Evolutionary conservation across 2,329 filamentous ascomycete species (phyloP).

Genomic region (Plectosphaerella cucumerina): DNA sequence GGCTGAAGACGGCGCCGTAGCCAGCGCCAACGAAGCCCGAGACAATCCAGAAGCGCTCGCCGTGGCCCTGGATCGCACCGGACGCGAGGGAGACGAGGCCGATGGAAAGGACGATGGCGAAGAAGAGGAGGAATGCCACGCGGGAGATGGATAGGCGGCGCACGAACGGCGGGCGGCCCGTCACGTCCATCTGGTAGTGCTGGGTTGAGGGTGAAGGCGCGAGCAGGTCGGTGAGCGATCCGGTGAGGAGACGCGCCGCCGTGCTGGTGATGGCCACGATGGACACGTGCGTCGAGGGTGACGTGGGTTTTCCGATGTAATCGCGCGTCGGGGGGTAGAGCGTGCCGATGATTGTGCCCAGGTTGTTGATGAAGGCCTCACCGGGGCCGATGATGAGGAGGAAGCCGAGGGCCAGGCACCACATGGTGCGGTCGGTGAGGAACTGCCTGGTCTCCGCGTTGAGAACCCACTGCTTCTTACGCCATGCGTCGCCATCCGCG

Average conservation of each 20-base stretch:
- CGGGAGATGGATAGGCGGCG: conserved; percentile 64
- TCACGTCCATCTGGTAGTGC: conserved; percentile 42
- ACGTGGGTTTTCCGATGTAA: conserved; percentile 40
- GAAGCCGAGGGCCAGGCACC: conserved; percentile 87
- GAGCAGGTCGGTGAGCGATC: conserved; percentile 82
- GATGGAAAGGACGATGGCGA: conserved; percentile 67
- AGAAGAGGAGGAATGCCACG: conserved; percentile 72
- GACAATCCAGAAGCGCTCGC: conserved; percentile 78
- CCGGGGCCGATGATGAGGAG: conserved; percentile 90
- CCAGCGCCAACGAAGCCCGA: conserved; percentile 82
- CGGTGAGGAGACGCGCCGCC: conserved; percentile 82
- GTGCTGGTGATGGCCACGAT: conserved; percentile 90
- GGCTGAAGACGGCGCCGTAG: conserved; percentile 86
- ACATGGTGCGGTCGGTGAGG: conserved; percentile 88
- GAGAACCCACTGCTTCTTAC: conserved; percentile 85
- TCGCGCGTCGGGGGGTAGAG: conserved; percentile 58
- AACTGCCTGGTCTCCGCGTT: conserved; percentile 89
- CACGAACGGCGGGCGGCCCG: conserved; percentile 15
- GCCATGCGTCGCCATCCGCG: conserved; percentile 37
- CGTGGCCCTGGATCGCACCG: conserved; percentile 68
- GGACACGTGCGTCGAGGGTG: conserved; percentile 83
- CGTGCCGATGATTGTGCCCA: conserved; percentile 89
- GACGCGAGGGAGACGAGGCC: conserved; percentile 77
- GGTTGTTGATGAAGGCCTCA: conserved; percentile 97
- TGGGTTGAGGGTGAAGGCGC: conserved; percentile 64